These are phyloP conservation scores for Monocercomonoides exilis DNA, from an alignment of 78 protist species.

Conservation along the genomic window DNA sequence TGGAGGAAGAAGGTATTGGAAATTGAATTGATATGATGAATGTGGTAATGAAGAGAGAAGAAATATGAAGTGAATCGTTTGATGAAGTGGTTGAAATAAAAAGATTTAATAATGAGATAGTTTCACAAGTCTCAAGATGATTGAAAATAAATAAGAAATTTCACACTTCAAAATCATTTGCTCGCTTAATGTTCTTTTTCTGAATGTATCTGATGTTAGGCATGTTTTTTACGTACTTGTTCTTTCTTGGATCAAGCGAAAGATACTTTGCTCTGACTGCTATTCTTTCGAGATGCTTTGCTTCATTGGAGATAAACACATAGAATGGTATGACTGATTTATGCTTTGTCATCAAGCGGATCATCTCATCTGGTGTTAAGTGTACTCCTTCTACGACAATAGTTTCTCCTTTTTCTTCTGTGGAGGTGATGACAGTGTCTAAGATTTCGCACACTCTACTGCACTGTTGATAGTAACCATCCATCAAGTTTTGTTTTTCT, in stretches of 20 bases:
- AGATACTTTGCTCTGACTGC: slow-evolving; percentile 39
- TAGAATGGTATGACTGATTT: slow-evolving; percentile 53
- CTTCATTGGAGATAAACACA: slow-evolving; percentile 52
- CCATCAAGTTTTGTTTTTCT: background rate
- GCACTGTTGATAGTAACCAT: background rate
- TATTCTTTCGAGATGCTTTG: slow-evolving; percentile 30
- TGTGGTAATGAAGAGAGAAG: background rate
- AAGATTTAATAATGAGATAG: background rate
- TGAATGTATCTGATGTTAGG: slow-evolving; percentile 35
- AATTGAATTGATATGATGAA: background rate
- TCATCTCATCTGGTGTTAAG: slow-evolving; percentile 16
- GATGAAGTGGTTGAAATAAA: background rate
- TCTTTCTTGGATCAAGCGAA: slow-evolving; percentile 33
- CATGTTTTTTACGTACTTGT: slow-evolving; percentile 17
- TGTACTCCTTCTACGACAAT: slow-evolving; percentile 25
- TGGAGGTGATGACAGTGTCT: background rate
- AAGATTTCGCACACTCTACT: background rate
- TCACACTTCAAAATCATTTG: background rate
- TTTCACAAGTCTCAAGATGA: background rate
- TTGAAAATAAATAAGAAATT: background rate
- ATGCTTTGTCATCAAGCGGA: slow-evolving; percentile 37
- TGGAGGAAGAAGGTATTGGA: background rate
- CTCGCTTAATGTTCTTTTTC: background rate
- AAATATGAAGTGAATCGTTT: background rate
- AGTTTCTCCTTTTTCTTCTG: background rate